These are phyloP conservation scores for Cryphonectria parasitica DNA, from an alignment of 2,329 filamentous ascomycete species.

Conservation along the genomic window DNA sequence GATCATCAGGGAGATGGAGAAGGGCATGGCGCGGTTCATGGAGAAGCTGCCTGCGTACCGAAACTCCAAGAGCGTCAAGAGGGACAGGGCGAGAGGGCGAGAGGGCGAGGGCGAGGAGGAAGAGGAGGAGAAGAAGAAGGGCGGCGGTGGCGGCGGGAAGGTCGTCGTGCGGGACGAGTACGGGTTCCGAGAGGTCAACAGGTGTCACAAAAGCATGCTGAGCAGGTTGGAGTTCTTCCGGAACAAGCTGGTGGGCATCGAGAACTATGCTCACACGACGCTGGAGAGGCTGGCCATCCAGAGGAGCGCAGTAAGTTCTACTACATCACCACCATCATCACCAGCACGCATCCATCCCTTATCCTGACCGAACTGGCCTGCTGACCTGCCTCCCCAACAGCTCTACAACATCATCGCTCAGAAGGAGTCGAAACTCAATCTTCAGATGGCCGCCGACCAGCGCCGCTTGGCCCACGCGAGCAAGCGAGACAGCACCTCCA, in stretches of 20 bases:
- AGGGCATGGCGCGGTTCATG: slow-evolving; percentile 51
- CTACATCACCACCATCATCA: neutral
- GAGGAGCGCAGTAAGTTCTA: slow-evolving; percentile 54
- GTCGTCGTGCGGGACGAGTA: slow-evolving; percentile 32
- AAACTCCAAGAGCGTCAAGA: slow-evolving; percentile 26
- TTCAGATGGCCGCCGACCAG: slow-evolving; percentile 65
- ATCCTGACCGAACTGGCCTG: neutral
- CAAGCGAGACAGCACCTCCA: slow-evolving; percentile 65
- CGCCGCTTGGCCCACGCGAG: slow-evolving; percentile 62
- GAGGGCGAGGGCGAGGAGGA: neutral
- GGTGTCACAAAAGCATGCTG: slow-evolving; percentile 56
- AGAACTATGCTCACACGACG: slow-evolving; percentile 66
- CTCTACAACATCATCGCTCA: slow-evolving; percentile 70
- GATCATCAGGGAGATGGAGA: slow-evolving; percentile 53
- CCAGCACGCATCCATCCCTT: slow-evolving; percentile 22
- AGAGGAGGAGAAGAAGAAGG: neutral
- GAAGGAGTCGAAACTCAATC: slow-evolving; percentile 65
- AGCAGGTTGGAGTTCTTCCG: slow-evolving; percentile 63
- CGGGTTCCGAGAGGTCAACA: slow-evolving; percentile 42
- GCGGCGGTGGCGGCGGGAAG: slow-evolving; percentile 4
- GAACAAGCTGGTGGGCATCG: slow-evolving; percentile 63
- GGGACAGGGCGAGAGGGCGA: slow-evolving; percentile 20
- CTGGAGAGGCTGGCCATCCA: slow-evolving; percentile 65
- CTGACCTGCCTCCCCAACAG: slow-evolving; percentile 38
- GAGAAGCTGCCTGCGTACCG: slow-evolving; percentile 33